Percentiles rank a stretch among this genome's conserved stretches.
Evolutionary conservation across 1,284 basidiomycete species (phyloP).

Genomic region (Leccinum subrobustum): DNA sequence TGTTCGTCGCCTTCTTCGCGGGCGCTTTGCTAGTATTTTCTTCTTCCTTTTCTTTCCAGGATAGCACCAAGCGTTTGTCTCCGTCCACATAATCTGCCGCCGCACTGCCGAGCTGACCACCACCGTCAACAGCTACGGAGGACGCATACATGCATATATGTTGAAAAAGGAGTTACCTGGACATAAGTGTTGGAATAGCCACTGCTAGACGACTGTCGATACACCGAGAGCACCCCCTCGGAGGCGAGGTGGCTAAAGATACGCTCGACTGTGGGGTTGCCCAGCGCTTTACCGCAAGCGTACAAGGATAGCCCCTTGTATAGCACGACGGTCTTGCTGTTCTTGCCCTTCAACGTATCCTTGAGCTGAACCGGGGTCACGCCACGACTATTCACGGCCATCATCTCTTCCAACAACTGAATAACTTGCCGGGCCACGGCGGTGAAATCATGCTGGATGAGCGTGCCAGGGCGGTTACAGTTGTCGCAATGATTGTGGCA

Average conservation of each 20-base stretch:
- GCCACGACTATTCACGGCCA: slow-evolving; percentile 32
- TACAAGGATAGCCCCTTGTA: slow-evolving; percentile 49
- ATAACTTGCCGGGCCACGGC: slow-evolving; percentile 48
- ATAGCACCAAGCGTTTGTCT: slow-evolving; percentile 17
- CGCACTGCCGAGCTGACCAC: slow-evolving; percentile 20
- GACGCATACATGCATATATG: not conserved
- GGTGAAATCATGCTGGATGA: slow-evolving; percentile 52
- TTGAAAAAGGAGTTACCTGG: slow-evolving; percentile 17
- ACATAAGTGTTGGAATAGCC: slow-evolving; percentile 31
- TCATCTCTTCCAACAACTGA: slow-evolving; percentile 51
- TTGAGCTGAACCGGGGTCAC: slow-evolving; percentile 51
- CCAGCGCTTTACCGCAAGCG: slow-evolving; percentile 53
- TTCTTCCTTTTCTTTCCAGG: slow-evolving; percentile 29
- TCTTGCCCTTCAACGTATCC: slow-evolving; percentile 64
- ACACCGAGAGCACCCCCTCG: slow-evolving; percentile 41
- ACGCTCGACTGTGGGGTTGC: slow-evolving; percentile 55
- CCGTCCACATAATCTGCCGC: slow-evolving; percentile 28
- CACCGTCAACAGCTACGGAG: slow-evolving; percentile 4
- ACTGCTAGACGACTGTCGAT: slow-evolving; percentile 39
- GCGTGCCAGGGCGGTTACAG: slow-evolving; percentile 51
- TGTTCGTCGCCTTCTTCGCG: slow-evolving; percentile 21
- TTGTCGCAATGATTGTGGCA: slow-evolving; percentile 78
- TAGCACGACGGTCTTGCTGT: slow-evolving; percentile 43
- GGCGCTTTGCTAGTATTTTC: slow-evolving; percentile 16
- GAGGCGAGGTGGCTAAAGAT: slow-evolving; percentile 53